Evolutionary conservation across 2,329 filamentous ascomycete genomes (phyloP).

Genomic region (Hypoxylon sp.): DNA sequence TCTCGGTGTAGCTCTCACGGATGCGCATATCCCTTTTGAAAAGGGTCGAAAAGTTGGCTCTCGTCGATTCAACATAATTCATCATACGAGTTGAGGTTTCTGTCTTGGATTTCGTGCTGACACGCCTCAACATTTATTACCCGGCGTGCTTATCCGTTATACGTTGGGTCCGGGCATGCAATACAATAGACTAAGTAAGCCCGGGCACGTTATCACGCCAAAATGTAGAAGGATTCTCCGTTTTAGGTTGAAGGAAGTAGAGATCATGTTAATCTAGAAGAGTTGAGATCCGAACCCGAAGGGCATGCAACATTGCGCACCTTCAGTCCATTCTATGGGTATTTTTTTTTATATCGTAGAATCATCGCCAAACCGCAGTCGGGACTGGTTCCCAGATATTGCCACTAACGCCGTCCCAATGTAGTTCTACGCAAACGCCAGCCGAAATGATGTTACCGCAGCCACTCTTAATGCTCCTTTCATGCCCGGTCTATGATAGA

Average conservation of each 20-base stretch:
- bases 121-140: conserved; percentile 6
- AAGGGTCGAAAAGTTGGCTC: neutral
- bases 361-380: conserved; percentile 9
- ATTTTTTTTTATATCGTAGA: conserved; percentile 28
- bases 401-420: conserved; percentile 31
- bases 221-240: too few relatives aligned
- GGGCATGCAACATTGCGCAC: conserved; percentile 1
- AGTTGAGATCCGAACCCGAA: conserved; percentile 24
- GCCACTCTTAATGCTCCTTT: neutral
- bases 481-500: conserved; percentile 1
- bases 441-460: conserved; percentile 10
- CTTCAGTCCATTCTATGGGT: conserved; percentile 39
- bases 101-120: conserved; percentile 6
- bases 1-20: neutral
- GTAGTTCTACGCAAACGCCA: conserved; percentile 14
- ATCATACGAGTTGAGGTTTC: neutral
- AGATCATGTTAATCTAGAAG: conserved; percentile 27
- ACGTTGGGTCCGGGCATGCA: neutral
- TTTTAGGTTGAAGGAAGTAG: conserved; percentile 62
- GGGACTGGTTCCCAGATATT: conserved; percentile 11
- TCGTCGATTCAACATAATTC: neutral
- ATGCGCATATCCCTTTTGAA: neutral
- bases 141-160: conserved; percentile 13
- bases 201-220: neutral
- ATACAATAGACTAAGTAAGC: neutral